A percentile compares a stretch with the other conserved stretches of the same genome.
Evolutionary conservation across 768 basidiomycete genomes (phyloP).

Genomic region (Cubamyces lactineus): DNA sequence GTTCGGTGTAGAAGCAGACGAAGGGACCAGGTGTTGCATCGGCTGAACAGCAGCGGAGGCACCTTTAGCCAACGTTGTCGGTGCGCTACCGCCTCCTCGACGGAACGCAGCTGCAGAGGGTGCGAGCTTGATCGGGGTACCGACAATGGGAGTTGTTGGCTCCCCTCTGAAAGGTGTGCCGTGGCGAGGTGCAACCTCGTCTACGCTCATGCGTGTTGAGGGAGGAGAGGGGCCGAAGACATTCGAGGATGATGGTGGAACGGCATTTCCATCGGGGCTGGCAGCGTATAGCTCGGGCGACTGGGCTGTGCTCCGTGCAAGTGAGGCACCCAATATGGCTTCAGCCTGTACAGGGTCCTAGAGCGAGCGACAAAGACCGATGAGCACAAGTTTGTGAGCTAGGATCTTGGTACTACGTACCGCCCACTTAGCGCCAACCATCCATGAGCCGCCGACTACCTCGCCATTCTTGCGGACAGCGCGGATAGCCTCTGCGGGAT

Average conservation of each 20-base stretch:
- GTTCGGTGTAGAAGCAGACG: constrained; percentile 34
- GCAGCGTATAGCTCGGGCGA: constrained; percentile 25
- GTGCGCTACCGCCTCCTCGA: constrained; percentile 40
- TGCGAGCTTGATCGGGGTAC: constrained; percentile 73
- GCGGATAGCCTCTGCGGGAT: constrained; percentile 73
- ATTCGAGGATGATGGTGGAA: constrained; percentile 37
- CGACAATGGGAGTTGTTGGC: constrained; percentile 49
- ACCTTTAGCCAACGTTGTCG: constrained; percentile 10
- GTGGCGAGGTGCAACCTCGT: constrained; percentile 45
- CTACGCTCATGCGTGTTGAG: constrained; percentile 24
- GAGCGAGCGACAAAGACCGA: background rate
- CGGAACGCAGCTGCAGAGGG: constrained; percentile 76
- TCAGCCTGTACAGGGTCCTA: constrained; percentile 69
- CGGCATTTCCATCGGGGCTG: constrained; percentile 28
- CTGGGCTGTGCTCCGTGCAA: constrained; percentile 26
- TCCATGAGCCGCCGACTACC: constrained; percentile 70
- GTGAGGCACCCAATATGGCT: constrained; percentile 46
- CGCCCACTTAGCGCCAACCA: constrained; percentile 88
- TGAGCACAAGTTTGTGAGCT: background rate
- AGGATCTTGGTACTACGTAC: constrained; percentile 48
- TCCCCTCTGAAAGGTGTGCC: constrained; percentile 20
- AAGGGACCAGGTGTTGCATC: constrained; percentile 14
- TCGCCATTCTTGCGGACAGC: constrained; percentile 87
- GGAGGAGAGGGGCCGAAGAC: constrained; percentile 41
- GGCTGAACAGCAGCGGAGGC: constrained; percentile 11